These are phyloP conservation scores for Artemisia annua DNA, from an alignment of 129 eudicot genomes.

Conservation along the genomic window DNA sequence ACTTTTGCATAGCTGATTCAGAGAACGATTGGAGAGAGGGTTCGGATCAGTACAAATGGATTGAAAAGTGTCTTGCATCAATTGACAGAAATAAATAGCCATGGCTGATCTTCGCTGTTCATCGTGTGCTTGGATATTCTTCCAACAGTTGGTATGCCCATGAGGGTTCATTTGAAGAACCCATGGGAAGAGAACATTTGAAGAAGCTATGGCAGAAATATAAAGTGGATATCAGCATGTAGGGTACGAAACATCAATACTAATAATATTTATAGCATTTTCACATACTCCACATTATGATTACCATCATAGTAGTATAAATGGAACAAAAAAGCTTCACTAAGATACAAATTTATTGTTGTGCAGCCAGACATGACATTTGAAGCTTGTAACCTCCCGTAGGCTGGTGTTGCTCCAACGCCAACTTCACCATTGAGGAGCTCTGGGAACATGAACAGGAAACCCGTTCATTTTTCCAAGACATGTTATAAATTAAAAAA, in stretches of 20 bases:
- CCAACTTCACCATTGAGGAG: slow-evolving; percentile 25
- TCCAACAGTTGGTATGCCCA: no score
- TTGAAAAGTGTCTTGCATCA: no score
- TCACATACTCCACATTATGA: background rate
- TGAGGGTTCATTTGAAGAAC: no score
- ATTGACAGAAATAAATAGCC: no score
- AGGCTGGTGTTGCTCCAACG: slow-evolving; percentile 35
- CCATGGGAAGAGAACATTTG: no score
- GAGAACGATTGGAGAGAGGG: no score
- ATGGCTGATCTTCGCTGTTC: no score
- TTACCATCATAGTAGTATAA: slow-evolving; percentile 3
- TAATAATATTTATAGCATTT: background rate
- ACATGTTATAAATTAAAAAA: no score
- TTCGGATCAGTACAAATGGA: no score
- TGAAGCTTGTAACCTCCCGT: slow-evolving; percentile 57
- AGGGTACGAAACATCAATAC: slow-evolving; percentile 42
- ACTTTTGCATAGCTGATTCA: no score
- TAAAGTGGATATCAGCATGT: slow-evolving; percentile 47
- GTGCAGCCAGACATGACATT: slow-evolving; percentile 68
- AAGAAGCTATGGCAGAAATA: no score
- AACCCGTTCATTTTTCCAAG: slow-evolving; percentile 10
- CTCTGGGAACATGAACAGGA: slow-evolving; percentile 14
- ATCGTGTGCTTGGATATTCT: no score
- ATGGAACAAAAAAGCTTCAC: background rate
- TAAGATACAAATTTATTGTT: slow-evolving; percentile 1